phyloP scores from a whole-genome alignment of 2,329 filamentous ascomycete species.

The Emergomyces pasteurianus region DNA sequence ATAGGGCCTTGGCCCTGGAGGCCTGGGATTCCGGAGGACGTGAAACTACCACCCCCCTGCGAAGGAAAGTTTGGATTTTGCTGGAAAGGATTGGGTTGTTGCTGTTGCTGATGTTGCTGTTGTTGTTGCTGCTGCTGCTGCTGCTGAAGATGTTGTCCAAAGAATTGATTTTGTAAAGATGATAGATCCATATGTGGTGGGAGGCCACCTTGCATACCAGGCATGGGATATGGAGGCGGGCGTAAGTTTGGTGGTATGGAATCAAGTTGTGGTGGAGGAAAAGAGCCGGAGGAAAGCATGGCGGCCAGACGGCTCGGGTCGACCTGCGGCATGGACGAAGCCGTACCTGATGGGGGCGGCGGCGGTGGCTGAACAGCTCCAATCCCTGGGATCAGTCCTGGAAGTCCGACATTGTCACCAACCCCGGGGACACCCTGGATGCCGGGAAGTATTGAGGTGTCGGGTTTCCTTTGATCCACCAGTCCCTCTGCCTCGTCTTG shows the following conservation, averaged over 20 bases:
- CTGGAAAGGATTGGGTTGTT: not conserved
- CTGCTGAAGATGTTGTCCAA: conserved; percentile 24
- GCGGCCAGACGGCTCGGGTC: conserved; percentile 31
- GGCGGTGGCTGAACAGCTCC: conserved; percentile 31
- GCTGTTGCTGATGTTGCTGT: not conserved
- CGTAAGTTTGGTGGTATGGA: conserved; percentile 13
- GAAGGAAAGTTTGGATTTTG: conserved; percentile 28
- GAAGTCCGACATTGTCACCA: conserved; percentile 32
- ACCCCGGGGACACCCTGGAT: conserved; percentile 43
- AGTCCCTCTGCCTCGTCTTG: conserved; percentile 90
- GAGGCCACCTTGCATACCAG: conserved; percentile 37
- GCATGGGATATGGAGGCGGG: conserved; percentile 30
- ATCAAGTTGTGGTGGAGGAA: conserved; percentile 40
- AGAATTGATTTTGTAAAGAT: conserved; percentile 27
- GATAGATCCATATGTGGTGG: conserved; percentile 28
- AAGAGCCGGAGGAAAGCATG: conserved; percentile 23
- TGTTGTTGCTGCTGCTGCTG: conserved; percentile 16
- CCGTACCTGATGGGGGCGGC: conserved; percentile 17
- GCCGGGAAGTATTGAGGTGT: conserved; percentile 41
- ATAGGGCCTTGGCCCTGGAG: conserved; percentile 27
- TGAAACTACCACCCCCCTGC: conserved; percentile 16
- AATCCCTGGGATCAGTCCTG: conserved; percentile 35
- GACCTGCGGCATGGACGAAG: conserved; percentile 37
- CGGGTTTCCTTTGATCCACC: conserved; percentile 75
- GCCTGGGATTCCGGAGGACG: conserved; percentile 18